A percentile compares a stretch with the other conserved stretches of the same genome.
These are phyloP conservation scores for Fonsecaea nubica DNA, from an alignment of 2,329 filamentous ascomycete species.

Conservation along the genomic window DNA sequence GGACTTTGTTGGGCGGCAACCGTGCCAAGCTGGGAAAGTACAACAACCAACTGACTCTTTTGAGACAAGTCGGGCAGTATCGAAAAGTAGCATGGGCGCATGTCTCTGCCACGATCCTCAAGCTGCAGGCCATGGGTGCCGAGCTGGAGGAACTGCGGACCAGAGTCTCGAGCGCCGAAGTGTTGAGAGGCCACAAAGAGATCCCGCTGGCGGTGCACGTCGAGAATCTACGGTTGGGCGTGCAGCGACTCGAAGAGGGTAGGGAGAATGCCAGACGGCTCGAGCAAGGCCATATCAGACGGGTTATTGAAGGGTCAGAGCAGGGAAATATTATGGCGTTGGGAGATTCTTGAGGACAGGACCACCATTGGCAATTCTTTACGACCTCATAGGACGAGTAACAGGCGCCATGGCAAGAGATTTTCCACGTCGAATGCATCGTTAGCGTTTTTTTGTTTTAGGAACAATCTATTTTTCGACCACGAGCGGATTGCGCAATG, in stretches of 20 bases:
- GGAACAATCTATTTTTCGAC: too few species aligned
- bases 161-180: constrained; percentile 66
- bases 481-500: not conserved
- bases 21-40: constrained; percentile 65
- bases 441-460: not conserved
- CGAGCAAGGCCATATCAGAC: constrained; percentile 65
- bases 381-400: not conserved
- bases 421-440: not conserved
- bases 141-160: constrained; percentile 75
- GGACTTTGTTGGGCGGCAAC: constrained; percentile 77
- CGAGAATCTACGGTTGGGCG: constrained; percentile 73
- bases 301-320: constrained; percentile 54
- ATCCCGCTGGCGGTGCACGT: constrained; percentile 76
- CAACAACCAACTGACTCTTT: constrained; percentile 67
- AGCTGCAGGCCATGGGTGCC: constrained; percentile 74
- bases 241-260: constrained; percentile 72
- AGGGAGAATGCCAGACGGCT: constrained; percentile 64
- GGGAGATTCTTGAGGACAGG: not conserved
- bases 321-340: constrained; percentile 17
- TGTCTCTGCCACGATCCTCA: constrained; percentile 72
- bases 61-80: constrained; percentile 71
- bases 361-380: not conserved
- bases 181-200: constrained; percentile 43
- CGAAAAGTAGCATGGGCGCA: constrained; percentile 70
- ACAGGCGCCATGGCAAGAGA: not conserved